phyloP scores from a whole-genome alignment of 2,329 filamentous ascomycete genomes.

The Lachnellula cervina region DNA sequence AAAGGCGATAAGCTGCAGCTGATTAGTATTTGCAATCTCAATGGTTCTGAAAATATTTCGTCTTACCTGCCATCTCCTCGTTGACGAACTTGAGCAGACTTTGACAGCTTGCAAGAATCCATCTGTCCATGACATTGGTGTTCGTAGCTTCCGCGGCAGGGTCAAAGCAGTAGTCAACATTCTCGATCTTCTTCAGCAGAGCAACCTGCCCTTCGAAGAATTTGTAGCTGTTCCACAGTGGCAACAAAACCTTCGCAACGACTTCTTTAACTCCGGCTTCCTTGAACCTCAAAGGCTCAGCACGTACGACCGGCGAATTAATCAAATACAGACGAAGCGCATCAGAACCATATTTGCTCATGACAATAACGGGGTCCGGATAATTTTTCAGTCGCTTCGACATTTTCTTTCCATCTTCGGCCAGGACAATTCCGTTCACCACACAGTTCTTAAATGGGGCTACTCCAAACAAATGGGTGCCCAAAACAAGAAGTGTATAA shows the following conservation, averaged over 20 bases:
- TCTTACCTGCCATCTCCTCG: slow-evolving; percentile 76
- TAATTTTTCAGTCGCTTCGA: slow-evolving; percentile 96
- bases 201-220: slow-evolving; percentile 89
- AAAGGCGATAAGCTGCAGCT: slow-evolving; percentile 62
- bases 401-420: slow-evolving; percentile 98
- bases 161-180: slow-evolving; percentile 73
- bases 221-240: slow-evolving; percentile 94
- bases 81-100: slow-evolving; percentile 89
- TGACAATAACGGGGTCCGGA: slow-evolving; percentile 77
- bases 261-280: slow-evolving; percentile 92
- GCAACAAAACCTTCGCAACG: slow-evolving; percentile 83
- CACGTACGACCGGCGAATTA: slow-evolving; percentile 91
- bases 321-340: slow-evolving; percentile 92
- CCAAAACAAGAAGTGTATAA: slow-evolving; percentile 84
- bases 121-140: slow-evolving; percentile 90
- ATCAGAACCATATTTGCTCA: slow-evolving; percentile 86
- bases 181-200: slow-evolving; percentile 79
- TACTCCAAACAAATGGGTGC: slow-evolving; percentile 78
- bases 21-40: slow-evolving; percentile 6
- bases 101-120: slow-evolving; percentile 91
- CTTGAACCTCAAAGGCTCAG: slow-evolving; percentile 86
- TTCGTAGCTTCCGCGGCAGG: slow-evolving; percentile 70
- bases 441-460: slow-evolving; percentile 93
- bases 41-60: background rate
- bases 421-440: slow-evolving; percentile 91